phyloP scores from a whole-genome alignment of 768 basidiomycete species.

The Podaxis mareebaensis region DNA sequence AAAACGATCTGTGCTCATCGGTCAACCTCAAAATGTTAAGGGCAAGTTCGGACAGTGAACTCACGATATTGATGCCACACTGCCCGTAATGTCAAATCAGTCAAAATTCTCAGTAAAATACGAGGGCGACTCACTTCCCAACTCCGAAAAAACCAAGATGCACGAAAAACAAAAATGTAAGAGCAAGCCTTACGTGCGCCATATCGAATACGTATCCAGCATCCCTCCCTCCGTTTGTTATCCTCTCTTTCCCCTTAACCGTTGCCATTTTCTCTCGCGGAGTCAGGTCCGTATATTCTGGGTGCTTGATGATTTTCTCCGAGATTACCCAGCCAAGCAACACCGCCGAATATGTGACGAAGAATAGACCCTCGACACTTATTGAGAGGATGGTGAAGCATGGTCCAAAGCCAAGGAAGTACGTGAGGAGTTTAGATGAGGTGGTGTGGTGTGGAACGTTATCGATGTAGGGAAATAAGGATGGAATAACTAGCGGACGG shows the following conservation, averaged over 20 bases:
- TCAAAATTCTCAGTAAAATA: neutral
- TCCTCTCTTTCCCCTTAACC: neutral
- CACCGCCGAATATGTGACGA: conserved; percentile 62
- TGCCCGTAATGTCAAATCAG: neutral
- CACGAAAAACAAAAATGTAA: conserved; percentile 86
- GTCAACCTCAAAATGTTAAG: neutral
- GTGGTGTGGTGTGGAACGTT: conserved; percentile 35
- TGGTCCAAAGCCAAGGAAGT: conserved; percentile 61
- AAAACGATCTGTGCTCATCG: conserved; percentile 59
- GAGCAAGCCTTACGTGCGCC: conserved; percentile 70
- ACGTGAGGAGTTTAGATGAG: conserved; percentile 32
- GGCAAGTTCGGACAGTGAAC: conserved; percentile 25
- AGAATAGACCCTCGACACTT: conserved; percentile 81
- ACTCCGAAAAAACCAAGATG: conserved; percentile 87
- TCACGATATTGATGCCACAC: conserved; percentile 54
- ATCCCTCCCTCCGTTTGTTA: neutral
- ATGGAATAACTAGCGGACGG: conserved; percentile 43
- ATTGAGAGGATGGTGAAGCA: conserved; percentile 82
- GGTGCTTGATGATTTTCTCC: conserved; percentile 17
- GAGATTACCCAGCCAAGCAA: conserved; percentile 63
- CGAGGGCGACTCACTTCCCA: conserved; percentile 62
- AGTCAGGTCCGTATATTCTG: neutral
- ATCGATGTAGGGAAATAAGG: conserved; percentile 50
- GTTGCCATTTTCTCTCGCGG: neutral
- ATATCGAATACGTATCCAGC: conserved; percentile 44